Percentiles rank a stretch among this genome's conserved stretches.
These are phyloP conservation scores for Fonsecaea nubica DNA, from an alignment of 2,329 filamentous ascomycete species.

Conservation along the genomic window DNA sequence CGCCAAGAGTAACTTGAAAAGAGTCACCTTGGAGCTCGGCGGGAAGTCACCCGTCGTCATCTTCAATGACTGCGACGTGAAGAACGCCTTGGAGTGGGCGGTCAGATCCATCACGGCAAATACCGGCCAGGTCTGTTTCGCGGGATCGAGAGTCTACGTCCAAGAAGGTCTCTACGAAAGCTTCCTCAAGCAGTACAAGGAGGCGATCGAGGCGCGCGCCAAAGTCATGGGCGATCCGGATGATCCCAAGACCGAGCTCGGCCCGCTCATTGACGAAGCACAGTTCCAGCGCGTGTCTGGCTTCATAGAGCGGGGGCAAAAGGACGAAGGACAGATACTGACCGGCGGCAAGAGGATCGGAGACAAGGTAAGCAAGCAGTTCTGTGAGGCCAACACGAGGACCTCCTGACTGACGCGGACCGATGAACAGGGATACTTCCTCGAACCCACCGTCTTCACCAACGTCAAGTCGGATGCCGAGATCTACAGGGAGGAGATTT, in stretches of 20 bases:
- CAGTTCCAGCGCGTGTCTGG: slow-evolving; percentile 51
- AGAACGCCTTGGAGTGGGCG: slow-evolving; percentile 44
- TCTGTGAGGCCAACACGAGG: not conserved
- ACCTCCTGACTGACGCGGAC: not conserved
- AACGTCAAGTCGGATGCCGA: slow-evolving; percentile 43
- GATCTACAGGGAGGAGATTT: slow-evolving; percentile 50
- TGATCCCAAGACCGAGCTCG: slow-evolving; percentile 48
- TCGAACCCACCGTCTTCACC: slow-evolving; percentile 47
- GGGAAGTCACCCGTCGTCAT: slow-evolving; percentile 46
- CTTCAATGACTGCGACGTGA: slow-evolving; percentile 45
- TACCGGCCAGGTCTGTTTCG: slow-evolving; percentile 45
- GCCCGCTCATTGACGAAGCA: slow-evolving; percentile 51
- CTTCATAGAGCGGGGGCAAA: slow-evolving; percentile 50
- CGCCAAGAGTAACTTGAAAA: slow-evolving; percentile 61
- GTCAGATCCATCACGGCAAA: slow-evolving; percentile 42
- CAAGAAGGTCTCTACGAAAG: slow-evolving; percentile 66
- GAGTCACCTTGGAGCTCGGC: slow-evolving; percentile 64
- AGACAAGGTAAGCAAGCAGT: slow-evolving; percentile 33
- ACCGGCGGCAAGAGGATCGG: slow-evolving; percentile 43
- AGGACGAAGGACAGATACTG: slow-evolving; percentile 48
- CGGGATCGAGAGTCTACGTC: slow-evolving; percentile 64
- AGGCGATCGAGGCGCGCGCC: slow-evolving; percentile 1
- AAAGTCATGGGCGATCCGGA: slow-evolving; percentile 48
- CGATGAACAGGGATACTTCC: slow-evolving; percentile 43
- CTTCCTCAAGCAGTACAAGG: slow-evolving; percentile 56